Conservation (phyloP, 179 eudicot species). For the Spinacia oleracea region DNA sequence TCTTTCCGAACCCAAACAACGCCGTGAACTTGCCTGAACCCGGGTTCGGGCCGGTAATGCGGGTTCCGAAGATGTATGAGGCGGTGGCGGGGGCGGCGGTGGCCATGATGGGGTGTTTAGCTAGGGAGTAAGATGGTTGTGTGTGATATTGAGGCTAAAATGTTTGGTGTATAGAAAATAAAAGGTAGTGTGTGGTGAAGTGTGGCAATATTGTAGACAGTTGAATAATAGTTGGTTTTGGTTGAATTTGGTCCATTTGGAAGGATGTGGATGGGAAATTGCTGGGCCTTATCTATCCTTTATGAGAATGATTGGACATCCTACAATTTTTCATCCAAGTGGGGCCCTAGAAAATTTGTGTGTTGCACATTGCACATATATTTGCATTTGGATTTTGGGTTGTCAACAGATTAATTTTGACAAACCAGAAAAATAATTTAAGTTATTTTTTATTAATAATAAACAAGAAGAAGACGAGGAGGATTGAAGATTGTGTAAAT, state of each 20-base stretch:
- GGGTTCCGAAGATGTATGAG: slow-evolving; percentile 67
- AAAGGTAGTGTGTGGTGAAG: not conserved
- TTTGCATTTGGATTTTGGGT: not conserved
- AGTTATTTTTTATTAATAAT: not conserved
- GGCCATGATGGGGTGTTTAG: slow-evolving; percentile 21
- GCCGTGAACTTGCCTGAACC: slow-evolving; percentile 50
- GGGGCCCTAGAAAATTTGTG: not conserved
- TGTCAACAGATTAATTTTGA: not conserved
- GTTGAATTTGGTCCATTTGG: slow-evolving; percentile 16
- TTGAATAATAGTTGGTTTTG: slow-evolving; percentile 24
- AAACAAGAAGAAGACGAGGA: not conserved
- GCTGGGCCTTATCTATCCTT: slow-evolving; percentile 28
- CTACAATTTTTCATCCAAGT: slow-evolving; percentile 17
- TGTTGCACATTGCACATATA: not conserved
- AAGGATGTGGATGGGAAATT: slow-evolving; percentile 15
- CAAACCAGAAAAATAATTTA: not conserved
- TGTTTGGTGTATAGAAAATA: not conserved
- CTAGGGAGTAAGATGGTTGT: not conserved
- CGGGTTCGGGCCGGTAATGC: slow-evolving; percentile 40
- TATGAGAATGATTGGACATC: slow-evolving; percentile 30
- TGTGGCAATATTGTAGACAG: slow-evolving; percentile 33
- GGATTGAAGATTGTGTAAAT: not conserved
- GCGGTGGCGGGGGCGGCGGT: slow-evolving; percentile 52
- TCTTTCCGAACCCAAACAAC: slow-evolving; percentile 58
- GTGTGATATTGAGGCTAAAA: not conserved